Evolutionary conservation across 2,329 filamentous ascomycete genomes (phyloP), one percentile per base, ranked within the genome.

Genomic region (Sporothrix luriei): DNA sequence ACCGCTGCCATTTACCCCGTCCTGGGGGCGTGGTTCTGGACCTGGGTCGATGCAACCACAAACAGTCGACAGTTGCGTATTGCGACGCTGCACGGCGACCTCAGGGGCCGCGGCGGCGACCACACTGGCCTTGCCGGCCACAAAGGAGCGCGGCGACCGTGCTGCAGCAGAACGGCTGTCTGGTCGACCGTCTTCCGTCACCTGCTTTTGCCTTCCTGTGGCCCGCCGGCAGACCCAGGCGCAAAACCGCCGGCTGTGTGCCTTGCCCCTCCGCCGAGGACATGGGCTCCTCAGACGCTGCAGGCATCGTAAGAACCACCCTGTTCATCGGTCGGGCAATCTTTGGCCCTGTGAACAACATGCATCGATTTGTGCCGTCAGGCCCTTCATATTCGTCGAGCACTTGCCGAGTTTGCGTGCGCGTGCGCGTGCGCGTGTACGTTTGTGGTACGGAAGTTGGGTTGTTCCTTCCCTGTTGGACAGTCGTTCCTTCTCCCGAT

Each of bases 281-380:
- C 9, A 26, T 55, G 26, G 26, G 5, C 33, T 4, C 10, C 4
- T 14, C 10, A 55, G 6, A 19, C n/a, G 51, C 5, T 29, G 16
- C 33, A 33, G 7, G 29, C 24, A 54, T 11, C n/a, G n/a, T 21
- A 54, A 33, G 51, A 54, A 29, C 49, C 26, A 29, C 10, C 14
- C 29, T 26, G 4, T 24, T 52, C 38, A 24, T 33, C n/a, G 33
- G n/a, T 46, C 67, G 67, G 67, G 55, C 46, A 21, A 62, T 68
- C 67, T 54, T 68, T 68, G 48, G 67, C 24, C 67, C 67, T 59
- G 24, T 24, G 29, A 33, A 24, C 33, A 40, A 13, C 33, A 38
- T 43, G 33, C 55, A 40, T 43, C 33, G n/a, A 24, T 40, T 33
- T 43, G 24, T 24, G 55, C 19, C 55, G 33, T 2, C 13, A 11